Evolutionary conservation across 2,329 filamentous ascomycete genomes (phyloP).

Genomic region (Ophiostoma sp.): DNA sequence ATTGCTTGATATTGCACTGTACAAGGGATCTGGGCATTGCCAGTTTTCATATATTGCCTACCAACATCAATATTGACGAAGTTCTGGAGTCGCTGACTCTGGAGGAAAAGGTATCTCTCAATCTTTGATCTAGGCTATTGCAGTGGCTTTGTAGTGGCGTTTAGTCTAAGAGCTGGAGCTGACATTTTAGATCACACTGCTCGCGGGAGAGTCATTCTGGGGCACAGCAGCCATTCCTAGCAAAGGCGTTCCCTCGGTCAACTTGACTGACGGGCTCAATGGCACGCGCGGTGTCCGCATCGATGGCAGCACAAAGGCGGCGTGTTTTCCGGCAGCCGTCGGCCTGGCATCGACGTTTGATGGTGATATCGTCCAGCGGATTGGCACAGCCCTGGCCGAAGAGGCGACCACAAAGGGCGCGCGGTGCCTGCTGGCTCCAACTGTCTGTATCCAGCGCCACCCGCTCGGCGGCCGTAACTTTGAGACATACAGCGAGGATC

Average conservation of each 20-base stretch:
- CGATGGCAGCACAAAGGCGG: conserved; percentile 64
- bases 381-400: conserved; percentile 65
- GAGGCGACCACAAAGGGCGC: conserved; percentile 57
- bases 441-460: conserved; percentile 75
- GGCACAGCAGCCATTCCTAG: conserved; percentile 9
- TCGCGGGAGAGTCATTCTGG: conserved; percentile 14
- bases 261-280: conserved; percentile 59
- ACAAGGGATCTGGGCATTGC: neutral
- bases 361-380: conserved; percentile 59
- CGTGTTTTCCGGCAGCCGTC: conserved; percentile 74
- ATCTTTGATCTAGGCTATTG: neutral
- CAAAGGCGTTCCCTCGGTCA: conserved; percentile 13
- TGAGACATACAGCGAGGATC: conserved; percentile 81
- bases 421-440: conserved; percentile 71
- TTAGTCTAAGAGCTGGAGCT: neutral
- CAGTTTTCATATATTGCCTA: neutral
- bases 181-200: neutral
- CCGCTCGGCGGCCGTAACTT: conserved; percentile 79
- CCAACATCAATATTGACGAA: neutral
- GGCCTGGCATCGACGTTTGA: conserved; percentile 78
- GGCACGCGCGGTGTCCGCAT: conserved; percentile 63
- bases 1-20: neutral
- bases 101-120: neutral
- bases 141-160: neutral
- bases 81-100: neutral